Evolutionary conservation across 2,329 filamentous ascomycete species (phyloP).

Genomic region (Colletotrichum sp.): DNA sequence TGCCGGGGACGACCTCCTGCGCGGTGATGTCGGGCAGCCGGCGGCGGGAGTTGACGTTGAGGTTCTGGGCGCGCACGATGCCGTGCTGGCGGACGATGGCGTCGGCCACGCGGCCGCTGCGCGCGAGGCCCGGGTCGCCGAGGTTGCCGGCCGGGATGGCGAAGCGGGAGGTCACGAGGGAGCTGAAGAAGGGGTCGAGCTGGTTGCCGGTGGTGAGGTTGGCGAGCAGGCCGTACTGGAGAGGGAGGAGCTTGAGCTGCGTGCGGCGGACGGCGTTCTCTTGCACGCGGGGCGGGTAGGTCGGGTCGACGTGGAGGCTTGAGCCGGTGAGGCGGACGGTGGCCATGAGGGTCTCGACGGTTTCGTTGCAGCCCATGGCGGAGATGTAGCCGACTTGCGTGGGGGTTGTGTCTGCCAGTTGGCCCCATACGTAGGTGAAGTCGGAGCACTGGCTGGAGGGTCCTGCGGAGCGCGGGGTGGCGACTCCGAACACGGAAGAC

Average conservation of each 20-base stretch:
- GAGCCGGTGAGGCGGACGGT: conserved; percentile 27
- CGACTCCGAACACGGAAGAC: conserved; percentile 28
- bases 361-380: conserved; percentile 43
- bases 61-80: conserved; percentile 38
- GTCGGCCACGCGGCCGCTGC: conserved; percentile 26
- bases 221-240: conserved; percentile 33
- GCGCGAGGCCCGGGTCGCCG: conserved; percentile 20
- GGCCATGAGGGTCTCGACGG: conserved; percentile 31
- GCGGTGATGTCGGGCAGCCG: conserved; percentile 17
- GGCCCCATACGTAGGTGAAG: conserved; percentile 41
- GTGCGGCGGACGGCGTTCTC: conserved; percentile 26
- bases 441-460: conserved; percentile 31
- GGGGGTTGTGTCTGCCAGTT: conserved; percentile 27
- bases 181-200: conserved; percentile 39
- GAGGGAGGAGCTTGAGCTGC: conserved; percentile 25
- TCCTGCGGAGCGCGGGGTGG: conserved; percentile 7
- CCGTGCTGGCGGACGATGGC: conserved; percentile 40
- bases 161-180: conserved; percentile 35
- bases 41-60: conserved; percentile 27
- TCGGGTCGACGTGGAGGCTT: conserved; percentile 29
- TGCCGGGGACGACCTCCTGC: conserved; percentile 10
- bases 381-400: conserved; percentile 32
- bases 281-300: conserved; percentile 28
- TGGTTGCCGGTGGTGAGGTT: conserved; percentile 28
- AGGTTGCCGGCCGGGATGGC: conserved; percentile 31